Conservation (phyloP, 2,329 filamentous ascomycete genomes). For the Colletotrichum sojae region DNA sequence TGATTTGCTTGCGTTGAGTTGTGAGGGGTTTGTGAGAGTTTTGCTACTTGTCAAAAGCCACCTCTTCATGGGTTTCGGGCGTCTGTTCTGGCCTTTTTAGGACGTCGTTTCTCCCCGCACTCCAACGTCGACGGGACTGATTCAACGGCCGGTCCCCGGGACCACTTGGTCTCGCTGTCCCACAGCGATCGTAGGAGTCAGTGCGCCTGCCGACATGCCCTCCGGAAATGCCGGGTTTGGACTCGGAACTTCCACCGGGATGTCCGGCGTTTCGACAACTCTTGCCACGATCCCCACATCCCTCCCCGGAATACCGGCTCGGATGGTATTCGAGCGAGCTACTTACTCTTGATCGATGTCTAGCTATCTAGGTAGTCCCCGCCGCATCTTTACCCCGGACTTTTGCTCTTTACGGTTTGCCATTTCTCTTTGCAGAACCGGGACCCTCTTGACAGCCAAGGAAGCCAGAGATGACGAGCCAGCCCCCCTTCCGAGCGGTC, state of each 20-base stretch:
- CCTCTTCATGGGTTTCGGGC: background rate
- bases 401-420: background rate
- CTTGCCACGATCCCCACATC: constrained; percentile 18
- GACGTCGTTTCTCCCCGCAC: constrained; percentile 21
- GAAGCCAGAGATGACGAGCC: constrained; percentile 37
- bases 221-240: background rate
- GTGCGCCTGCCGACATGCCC: background rate
- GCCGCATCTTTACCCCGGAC: constrained; percentile 24
- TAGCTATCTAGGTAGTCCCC: constrained; percentile 34
- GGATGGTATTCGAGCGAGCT: constrained; percentile 17
- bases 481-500: constrained; percentile 43
- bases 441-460: constrained; percentile 10
- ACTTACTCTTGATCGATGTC: background rate
- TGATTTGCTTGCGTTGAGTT: constrained; percentile 15
- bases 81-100: constrained; percentile 30
- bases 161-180: constrained; percentile 6
- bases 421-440: background rate
- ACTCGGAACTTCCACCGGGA: constrained; percentile 10
- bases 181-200: too few species aligned
- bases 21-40: background rate
- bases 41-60: background rate
- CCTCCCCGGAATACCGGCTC: constrained; percentile 19
- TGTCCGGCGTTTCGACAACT: background rate
- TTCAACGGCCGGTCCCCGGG: constrained; percentile 5
- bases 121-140: background rate